Evolutionary conservation across 257 asterid genomes (phyloP).

Genomic region (Pogostemon cablin): DNA sequence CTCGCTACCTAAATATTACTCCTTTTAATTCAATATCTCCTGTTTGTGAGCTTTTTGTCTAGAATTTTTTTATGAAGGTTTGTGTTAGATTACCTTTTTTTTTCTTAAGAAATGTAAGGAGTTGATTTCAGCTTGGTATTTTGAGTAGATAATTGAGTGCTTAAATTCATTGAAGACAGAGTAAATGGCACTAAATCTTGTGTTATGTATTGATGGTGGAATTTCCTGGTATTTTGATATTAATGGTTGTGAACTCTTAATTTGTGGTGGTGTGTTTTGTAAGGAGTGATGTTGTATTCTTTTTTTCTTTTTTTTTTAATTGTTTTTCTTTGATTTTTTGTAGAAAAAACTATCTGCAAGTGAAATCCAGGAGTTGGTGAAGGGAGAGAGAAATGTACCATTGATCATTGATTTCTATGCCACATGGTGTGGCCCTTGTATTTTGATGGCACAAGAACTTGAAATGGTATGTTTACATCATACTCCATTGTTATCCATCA

Average conservation of each 20-base stretch:
- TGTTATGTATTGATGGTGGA: not conserved
- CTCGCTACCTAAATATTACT: conserved; percentile 20
- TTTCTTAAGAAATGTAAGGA: too few species aligned
- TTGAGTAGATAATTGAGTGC: not conserved
- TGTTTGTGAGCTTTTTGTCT: conserved; percentile 1
- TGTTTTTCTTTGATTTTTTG: conserved; percentile 19
- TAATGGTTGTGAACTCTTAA: not conserved
- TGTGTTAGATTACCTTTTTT: too few species aligned
- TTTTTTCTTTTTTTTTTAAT: not conserved
- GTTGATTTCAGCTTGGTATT: not conserved
- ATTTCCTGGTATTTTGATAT: not conserved
- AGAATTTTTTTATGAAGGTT: conserved; percentile 14
- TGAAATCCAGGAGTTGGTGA: conserved; percentile 77
- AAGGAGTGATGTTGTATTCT: not conserved
- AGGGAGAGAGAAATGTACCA: conserved; percentile 85
- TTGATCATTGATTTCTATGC: conserved; percentile 88
- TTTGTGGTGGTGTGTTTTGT: not conserved
- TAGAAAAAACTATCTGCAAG: conserved; percentile 84
- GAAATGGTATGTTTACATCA: conserved; percentile 72
- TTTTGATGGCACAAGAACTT: conserved; percentile 97
- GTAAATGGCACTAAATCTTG: not conserved
- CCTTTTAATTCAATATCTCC: conserved; percentile 7
- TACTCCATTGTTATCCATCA: not conserved
- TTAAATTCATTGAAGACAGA: not conserved
- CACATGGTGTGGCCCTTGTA: conserved; percentile 99